These are phyloP conservation scores for Pyrrhoderma noxium DNA, from an alignment of 1,284 basidiomycete species.

Conservation along the genomic window DNA sequence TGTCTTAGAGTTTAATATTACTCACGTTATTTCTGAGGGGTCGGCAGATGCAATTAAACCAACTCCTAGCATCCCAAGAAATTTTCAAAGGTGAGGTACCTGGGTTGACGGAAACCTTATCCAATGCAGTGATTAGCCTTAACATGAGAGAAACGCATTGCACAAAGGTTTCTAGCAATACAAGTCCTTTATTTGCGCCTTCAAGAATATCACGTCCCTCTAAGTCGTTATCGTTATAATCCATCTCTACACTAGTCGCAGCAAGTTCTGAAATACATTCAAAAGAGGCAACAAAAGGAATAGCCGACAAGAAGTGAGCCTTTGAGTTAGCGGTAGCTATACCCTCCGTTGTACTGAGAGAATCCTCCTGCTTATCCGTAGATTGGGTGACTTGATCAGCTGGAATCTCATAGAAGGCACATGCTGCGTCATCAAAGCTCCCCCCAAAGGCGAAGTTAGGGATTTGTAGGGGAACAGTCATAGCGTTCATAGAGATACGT, in stretches of 20 bases:
- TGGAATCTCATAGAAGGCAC: conserved; percentile 13
- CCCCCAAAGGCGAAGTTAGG: conserved; percentile 16
- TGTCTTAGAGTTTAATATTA: conserved; percentile 17
- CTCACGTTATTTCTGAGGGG: conserved; percentile 20
- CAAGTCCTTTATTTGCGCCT: background rate
- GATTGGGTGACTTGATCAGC: background rate
- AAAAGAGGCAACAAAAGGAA: conserved; percentile 52
- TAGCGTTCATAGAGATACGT: conserved; percentile 35
- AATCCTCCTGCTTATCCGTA: background rate
- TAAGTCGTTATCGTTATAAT: background rate
- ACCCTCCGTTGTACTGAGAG: background rate
- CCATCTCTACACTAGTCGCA: conserved; percentile 33
- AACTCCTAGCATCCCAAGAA: conserved; percentile 25
- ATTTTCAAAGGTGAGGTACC: conserved; percentile 16
- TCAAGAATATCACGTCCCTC: background rate
- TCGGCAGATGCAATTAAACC: conserved; percentile 26
- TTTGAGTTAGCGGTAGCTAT: background rate
- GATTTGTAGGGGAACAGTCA: conserved; percentile 16
- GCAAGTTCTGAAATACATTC: conserved; percentile 45
- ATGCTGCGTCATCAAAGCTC: conserved; percentile 17
- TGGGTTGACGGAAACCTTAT: background rate
- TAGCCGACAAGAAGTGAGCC: conserved; percentile 24
- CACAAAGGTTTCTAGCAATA: conserved; percentile 5
- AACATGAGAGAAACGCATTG: conserved; percentile 13
- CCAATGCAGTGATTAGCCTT: conserved; percentile 6